A percentile compares a stretch with the other conserved stretches of the same genome.
phyloP scores from a whole-genome alignment of 192 early-diverging fungal species.

The Spizellomyces sp. region DNA sequence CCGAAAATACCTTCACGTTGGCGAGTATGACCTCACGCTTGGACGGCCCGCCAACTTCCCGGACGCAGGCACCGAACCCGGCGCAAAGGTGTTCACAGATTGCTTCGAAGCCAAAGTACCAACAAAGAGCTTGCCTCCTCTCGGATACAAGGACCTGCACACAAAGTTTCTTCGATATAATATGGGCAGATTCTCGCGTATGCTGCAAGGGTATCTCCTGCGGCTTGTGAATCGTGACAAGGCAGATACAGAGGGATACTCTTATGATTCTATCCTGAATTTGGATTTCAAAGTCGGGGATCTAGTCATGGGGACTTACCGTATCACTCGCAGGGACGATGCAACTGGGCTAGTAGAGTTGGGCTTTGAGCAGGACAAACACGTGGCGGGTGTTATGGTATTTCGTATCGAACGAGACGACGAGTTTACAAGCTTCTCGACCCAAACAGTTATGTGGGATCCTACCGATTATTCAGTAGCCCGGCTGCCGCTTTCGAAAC shows the following conservation, averaged over 20 bases:
- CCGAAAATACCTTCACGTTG: neutral
- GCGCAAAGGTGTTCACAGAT: neutral
- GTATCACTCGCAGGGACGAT: conserved; percentile 2
- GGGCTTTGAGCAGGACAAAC: conserved; percentile 1
- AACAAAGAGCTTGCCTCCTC: neutral
- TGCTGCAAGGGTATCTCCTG: conserved; percentile 3
- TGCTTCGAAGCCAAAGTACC: neutral
- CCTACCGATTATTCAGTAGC: neutral
- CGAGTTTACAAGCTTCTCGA: neutral
- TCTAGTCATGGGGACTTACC: conserved; percentile 1
- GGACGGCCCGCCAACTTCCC: conserved; percentile 6
- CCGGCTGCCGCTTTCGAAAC: neutral
- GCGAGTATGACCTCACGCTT: neutral
- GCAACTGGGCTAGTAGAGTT: neutral
- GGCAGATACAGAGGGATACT: neutral
- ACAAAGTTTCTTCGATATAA: neutral
- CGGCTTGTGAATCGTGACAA: neutral
- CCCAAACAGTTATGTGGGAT: neutral
- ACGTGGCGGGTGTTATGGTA: conserved; percentile 1
- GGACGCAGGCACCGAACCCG: neutral
- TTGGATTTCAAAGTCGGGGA: conserved; percentile 3
- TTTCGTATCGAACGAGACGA: neutral
- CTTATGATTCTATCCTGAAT: neutral
- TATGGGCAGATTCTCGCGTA: neutral
- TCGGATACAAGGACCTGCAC: neutral